phyloP scores from a whole-genome alignment of 176 grass and related monocot species.

The Eragrostis curvula region DNA sequence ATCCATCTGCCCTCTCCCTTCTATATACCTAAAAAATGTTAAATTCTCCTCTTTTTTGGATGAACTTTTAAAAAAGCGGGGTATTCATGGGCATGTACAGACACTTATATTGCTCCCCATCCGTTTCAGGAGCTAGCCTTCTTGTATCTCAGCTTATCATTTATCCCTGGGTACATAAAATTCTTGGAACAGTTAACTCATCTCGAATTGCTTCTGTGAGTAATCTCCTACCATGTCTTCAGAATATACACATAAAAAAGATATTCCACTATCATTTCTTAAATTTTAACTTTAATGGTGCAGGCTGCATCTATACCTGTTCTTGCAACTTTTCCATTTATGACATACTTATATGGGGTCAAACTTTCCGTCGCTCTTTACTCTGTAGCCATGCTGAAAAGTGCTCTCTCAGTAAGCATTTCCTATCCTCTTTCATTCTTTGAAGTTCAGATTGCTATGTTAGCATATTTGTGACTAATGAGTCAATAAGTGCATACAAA shows the following conservation, averaged over 20 bases:
- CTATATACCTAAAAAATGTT: too few relatives aligned
- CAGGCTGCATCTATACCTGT: constrained; percentile 63
- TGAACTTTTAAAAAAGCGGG: too few relatives aligned
- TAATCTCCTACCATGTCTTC: background rate
- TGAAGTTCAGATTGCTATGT: background rate
- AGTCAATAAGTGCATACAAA: background rate
- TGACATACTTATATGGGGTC: constrained; percentile 58
- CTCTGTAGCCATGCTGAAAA: constrained; percentile 65
- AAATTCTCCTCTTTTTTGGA: too few relatives aligned
- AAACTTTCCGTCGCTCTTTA: constrained; percentile 52
- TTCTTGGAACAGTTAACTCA: constrained; percentile 55
- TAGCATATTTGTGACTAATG: background rate
- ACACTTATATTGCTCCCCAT: too few relatives aligned
- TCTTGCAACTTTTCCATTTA: constrained; percentile 66
- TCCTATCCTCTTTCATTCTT: background rate
- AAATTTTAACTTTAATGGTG: constrained; percentile 8
- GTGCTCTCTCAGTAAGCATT: constrained; percentile 51
- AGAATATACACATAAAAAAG: background rate
- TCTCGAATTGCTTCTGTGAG: constrained; percentile 59
- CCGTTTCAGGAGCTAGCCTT: constrained; percentile 57
- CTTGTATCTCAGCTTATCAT: constrained; percentile 67
- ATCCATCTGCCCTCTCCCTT: too few relatives aligned
- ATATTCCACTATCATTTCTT: background rate
- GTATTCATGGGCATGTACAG: too few relatives aligned
- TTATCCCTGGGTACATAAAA: constrained; percentile 60